These are phyloP conservation scores for Saturnispora serradocipensis DNA, from an alignment of 805 yeast genomes.

Conservation along the genomic window DNA sequence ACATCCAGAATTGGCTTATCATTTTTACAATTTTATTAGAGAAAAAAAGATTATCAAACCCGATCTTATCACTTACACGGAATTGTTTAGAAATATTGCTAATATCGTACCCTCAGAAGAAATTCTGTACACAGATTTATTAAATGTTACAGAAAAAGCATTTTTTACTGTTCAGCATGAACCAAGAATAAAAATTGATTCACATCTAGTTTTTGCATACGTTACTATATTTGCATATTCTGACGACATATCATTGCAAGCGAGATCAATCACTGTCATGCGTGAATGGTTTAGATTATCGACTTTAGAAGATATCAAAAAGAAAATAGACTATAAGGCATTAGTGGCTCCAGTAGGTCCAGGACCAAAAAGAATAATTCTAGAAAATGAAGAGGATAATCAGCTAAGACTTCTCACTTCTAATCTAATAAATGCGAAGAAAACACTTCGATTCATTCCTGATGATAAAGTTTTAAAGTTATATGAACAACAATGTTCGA, in stretches of 20 bases:
- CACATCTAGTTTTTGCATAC: constrained; percentile 19
- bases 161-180: constrained; percentile 18
- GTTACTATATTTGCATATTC: constrained; percentile 20
- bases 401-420: constrained; percentile 7
- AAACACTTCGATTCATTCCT: constrained; percentile 17
- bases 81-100: constrained; percentile 19
- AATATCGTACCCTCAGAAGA: constrained; percentile 5
- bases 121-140: constrained; percentile 12
- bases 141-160: constrained; percentile 17
- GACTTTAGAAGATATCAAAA: constrained; percentile 15
- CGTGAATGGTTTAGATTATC: constrained; percentile 24
- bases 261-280: constrained; percentile 20
- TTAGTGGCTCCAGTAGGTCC: background rate
- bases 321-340: constrained; percentile 6
- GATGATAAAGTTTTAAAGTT: constrained; percentile 16
- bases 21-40: constrained; percentile 28
- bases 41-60: constrained; percentile 21
- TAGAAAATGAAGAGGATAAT: background rate
- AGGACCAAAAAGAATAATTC: background rate
- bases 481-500: constrained; percentile 14
- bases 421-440: constrained; percentile 16
- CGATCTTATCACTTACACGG: constrained; percentile 29
- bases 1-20: constrained; percentile 30
- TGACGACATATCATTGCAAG: constrained; percentile 20
- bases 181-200: constrained; percentile 14